Evolutionary conservation across 768 basidiomycete species (phyloP), one percentile per base, ranked within the genome.

Genomic region (Rubroboletus satanas): DNA sequence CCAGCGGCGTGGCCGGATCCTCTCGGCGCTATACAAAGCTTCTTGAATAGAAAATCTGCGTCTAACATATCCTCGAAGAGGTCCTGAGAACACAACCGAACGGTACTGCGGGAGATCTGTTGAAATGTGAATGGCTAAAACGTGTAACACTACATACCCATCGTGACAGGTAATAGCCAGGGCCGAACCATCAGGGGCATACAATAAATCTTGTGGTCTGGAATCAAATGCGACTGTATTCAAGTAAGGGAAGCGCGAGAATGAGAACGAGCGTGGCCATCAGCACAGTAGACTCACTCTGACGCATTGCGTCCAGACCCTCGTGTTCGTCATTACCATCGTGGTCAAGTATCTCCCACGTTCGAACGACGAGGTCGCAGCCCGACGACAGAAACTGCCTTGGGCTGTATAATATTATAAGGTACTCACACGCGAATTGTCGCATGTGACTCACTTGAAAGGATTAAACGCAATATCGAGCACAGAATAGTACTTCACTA

Each of bases 381-480:
- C 82, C 83, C 6, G 77, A 76, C 0, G 82, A 82, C 2, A 77
- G 66, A 54, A 83, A 74, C 3, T 65, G 65, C 4, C 61, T 66
- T 11, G 72, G 60, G 29, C 81, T 83, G 43, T 21, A 5, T 28
- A 43, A 41, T 23, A 49, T 28, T 52, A 51, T 54, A 21, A 64
- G 52, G 56, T n/a, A 38, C 32, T 10, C 17, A 36, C 23, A 36
- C 7, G 37, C 35, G 2, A 46, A 12, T 28, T 18, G 21, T 21
- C 7, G 7, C 15, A 48, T n/a, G 37, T 5, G 44, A 48, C 71
- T 54, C 62, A 80, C 82, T 76, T 73, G 54, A 53, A 60, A 1
- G 83, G 81, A 61, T 82, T 77, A 53, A 83, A 81, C 21, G 77
- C 78, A 37, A 84, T 72, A 54, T 84, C 82, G 46, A 78, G 76